phyloP scores from a whole-genome alignment of 352 stramenopile genomes.

The Aphanomyces cochlioides region DNA sequence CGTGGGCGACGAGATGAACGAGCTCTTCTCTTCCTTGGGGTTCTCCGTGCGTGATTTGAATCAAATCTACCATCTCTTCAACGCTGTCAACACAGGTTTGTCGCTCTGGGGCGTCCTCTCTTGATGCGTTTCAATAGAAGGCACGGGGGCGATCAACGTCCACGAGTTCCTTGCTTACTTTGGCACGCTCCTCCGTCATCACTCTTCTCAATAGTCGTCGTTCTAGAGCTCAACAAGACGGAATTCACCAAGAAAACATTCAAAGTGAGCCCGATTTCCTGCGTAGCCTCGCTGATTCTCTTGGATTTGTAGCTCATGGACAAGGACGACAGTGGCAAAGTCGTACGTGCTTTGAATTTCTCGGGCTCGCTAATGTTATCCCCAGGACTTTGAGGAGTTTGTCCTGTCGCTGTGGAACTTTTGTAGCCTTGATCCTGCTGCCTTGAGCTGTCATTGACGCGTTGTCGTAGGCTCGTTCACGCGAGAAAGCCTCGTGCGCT shows the following conservation, averaged over 20 bases:
- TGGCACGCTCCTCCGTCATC: slow-evolving; percentile 32
- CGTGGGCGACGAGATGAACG: slow-evolving; percentile 21
- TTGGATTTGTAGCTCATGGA: slow-evolving; percentile 43
- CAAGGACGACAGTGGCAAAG: slow-evolving; percentile 55
- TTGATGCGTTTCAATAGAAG: background rate
- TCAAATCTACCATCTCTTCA: slow-evolving; percentile 16
- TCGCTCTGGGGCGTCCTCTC: background rate
- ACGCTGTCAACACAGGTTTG: background rate
- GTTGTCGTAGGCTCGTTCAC: slow-evolving; percentile 46
- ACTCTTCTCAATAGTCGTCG: background rate
- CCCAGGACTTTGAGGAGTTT: slow-evolving; percentile 64
- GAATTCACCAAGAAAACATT: slow-evolving; percentile 71
- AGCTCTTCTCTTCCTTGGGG: slow-evolving; percentile 21
- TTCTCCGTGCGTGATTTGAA: slow-evolving; percentile 25
- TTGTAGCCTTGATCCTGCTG: slow-evolving; percentile 33
- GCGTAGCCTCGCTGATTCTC: background rate
- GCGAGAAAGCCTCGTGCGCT: slow-evolving; percentile 53
- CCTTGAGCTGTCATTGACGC: background rate
- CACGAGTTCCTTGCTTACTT: slow-evolving; percentile 69
- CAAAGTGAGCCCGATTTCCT: slow-evolving; percentile 30
- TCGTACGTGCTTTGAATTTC: slow-evolving; percentile 24
- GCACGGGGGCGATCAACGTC: slow-evolving; percentile 45
- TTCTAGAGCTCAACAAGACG: slow-evolving; percentile 49
- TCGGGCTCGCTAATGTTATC: background rate
- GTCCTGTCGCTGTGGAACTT: slow-evolving; percentile 76